phyloP scores from a whole-genome alignment of 495 filamentous ascomycete genomes.

The Apodospora peruviana region DNA sequence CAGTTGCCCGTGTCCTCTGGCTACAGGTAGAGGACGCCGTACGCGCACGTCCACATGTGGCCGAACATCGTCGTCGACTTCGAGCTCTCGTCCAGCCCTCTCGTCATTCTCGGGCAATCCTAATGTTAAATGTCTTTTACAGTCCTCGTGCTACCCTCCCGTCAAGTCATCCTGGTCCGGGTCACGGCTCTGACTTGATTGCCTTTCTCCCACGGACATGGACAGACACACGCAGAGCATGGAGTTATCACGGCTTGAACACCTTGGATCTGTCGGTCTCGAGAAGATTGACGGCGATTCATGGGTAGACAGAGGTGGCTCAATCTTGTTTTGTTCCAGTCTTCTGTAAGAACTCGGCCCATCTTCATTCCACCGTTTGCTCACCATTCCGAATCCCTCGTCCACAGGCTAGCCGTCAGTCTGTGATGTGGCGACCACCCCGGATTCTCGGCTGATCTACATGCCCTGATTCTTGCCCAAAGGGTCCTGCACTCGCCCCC shows the following conservation, averaged over 20 bases:
- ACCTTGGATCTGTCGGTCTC: too few relatives aligned
- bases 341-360: background rate
- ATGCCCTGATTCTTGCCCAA: conserved; percentile 7
- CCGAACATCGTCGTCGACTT: too few relatives aligned
- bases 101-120: background rate
- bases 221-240: too few relatives aligned
- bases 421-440: background rate
- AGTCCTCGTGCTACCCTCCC: background rate
- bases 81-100: background rate
- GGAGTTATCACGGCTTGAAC: too few relatives aligned
- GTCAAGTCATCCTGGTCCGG: background rate
- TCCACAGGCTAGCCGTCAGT: background rate
- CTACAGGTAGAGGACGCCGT: too few relatives aligned
- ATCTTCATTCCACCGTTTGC: conserved; percentile 10
- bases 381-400: conserved; percentile 8
- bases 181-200: too few relatives aligned
- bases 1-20: too few relatives aligned
- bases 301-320: too few relatives aligned
- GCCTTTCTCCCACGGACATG: too few relatives aligned
- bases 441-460: conserved; percentile 16
- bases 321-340: background rate
- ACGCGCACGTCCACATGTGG: too few relatives aligned
- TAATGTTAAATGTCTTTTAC: background rate
- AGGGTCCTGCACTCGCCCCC: background rate
- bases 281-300: too few relatives aligned